A percentile compares a stretch with the other conserved stretches of the same genome.
Conservation (phyloP, 2,329 filamentous ascomycete species). For the Coniella vitis region DNA sequence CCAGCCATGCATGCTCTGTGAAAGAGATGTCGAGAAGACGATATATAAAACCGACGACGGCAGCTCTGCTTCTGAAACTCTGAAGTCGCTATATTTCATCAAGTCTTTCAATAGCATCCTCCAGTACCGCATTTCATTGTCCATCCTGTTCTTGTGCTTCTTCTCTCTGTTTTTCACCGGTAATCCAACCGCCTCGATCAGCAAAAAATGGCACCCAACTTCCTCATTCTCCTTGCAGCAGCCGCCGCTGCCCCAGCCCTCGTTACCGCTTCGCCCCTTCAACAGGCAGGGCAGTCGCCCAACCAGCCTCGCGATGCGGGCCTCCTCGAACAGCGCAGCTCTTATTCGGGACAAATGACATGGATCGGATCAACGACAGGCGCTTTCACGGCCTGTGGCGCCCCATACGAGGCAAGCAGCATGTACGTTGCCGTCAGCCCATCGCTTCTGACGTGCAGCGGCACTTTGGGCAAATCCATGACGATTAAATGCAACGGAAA, state of each 20-base stretch:
- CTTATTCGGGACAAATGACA: slow-evolving; percentile 5
- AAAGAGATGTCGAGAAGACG: too few relatives aligned
- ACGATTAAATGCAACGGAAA: slow-evolving; percentile 19
- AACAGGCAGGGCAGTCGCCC: background rate
- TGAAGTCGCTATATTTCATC: too few relatives aligned
- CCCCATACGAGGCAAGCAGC: slow-evolving; percentile 7
- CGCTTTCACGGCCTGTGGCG: background rate
- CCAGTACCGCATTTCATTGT: background rate
- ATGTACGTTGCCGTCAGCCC: slow-evolving; percentile 12
- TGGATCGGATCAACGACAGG: slow-evolving; percentile 4
- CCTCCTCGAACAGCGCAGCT: slow-evolving; percentile 1
- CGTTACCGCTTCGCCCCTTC: background rate
- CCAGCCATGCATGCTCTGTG: too few relatives aligned
- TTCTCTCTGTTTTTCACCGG: background rate
- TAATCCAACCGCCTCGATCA: too few relatives aligned
- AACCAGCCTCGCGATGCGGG: background rate
- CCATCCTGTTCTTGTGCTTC: background rate
- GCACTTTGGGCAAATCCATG: background rate
- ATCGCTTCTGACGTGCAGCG: slow-evolving; percentile 2
- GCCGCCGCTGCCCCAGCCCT: background rate
- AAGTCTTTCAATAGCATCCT: too few relatives aligned
- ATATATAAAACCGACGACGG: too few relatives aligned
- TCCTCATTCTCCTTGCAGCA: background rate
- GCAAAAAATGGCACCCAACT: background rate
- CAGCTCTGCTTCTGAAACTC: too few relatives aligned